These are phyloP conservation scores for Plasmodium sp. DNA, from an alignment of 169 alveolate genomes.

Conservation along the genomic window DNA sequence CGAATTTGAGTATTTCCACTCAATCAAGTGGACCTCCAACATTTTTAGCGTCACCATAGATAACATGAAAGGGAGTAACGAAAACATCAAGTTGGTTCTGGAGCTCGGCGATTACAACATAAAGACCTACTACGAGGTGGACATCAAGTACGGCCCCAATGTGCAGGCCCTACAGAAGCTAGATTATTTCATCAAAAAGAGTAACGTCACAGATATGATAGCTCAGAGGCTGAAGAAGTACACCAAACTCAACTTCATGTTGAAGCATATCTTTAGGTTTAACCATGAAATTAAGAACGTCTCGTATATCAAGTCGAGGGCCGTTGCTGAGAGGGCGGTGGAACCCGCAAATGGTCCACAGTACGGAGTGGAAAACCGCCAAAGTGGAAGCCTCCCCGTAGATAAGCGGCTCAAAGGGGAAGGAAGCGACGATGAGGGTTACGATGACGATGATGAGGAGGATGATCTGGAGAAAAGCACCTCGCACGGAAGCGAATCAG, in stretches of 20 bases:
- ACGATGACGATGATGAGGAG: background rate
- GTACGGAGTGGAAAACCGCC: background rate
- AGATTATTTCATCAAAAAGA: conserved; percentile 51
- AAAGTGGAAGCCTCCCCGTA: background rate
- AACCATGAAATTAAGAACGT: conserved; percentile 34
- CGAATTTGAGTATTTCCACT: conserved; percentile 74
- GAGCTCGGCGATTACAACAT: conserved; percentile 52
- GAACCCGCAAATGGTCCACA: background rate
- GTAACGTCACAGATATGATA: conserved; percentile 4
- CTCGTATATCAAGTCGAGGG: conserved; percentile 1
- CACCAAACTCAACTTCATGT: conserved; percentile 1
- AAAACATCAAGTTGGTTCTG: conserved; percentile 35
- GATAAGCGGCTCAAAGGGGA: background rate
- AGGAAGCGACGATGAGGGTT: background rate
- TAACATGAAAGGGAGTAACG: conserved; percentile 54
- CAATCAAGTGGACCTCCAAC: conserved; percentile 46
- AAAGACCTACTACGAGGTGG: conserved; percentile 33
- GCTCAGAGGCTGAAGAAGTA: conserved; percentile 27
- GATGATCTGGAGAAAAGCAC: background rate
- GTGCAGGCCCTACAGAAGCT: conserved; percentile 29
- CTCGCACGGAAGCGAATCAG: background rate
- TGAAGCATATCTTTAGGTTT: conserved; percentile 1
- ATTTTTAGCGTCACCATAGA: conserved; percentile 50
- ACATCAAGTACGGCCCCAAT: background rate
- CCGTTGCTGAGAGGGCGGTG: background rate